Base-by-base conservation (phyloP, 768 basidiomycete species). In the Tylopilus sp. region DNA sequence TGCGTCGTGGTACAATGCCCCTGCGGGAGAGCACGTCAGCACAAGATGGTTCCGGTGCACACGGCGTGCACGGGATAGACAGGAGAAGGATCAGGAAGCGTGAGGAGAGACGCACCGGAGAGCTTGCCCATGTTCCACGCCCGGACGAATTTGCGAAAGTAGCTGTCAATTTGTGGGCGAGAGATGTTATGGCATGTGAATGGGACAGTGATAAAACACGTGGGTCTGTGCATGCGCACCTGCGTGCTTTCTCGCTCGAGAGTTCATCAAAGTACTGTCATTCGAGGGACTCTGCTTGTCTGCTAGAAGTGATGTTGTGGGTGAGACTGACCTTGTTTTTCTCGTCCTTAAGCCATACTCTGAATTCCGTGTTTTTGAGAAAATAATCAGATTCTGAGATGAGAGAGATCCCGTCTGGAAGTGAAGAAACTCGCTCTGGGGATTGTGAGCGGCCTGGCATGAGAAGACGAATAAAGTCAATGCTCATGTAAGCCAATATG, bases 121-220 rank as follows among this genome's bases (percentile, higher is more conserved):
- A 94, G 74, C 64, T 78, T 83, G 6, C 88, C 89, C 65, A 78
- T 77, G 68, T 94, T 94, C 91, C 91, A 94, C 22, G 82, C 82
- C 79, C 90, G 89, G 36, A 93, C 84, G 62, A 98, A 97, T 71
- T 94, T 95, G 61, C 86, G 84, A 66, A 98, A 98, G 66, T 95
- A 93, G 62, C 89, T 91, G 45, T 46, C 41, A 13, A 21, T 3
- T 17, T 9, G 18, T 39, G 23, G 15, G 13, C 8, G 38, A 11
- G 8, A 5, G 4, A 18, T 39, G 7, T 20, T 7, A 20, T 20
- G 48, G 25, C 2, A n/a, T 4, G 41, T 59, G 63, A 62, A 52
- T 48, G 17, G 18, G 64, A 47, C 66, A 57, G 48, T 17, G 26
- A 47, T 18, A 20, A 13, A 39, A 39, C 21, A 17, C 1, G n/a